Base-by-base conservation (phyloP, 495 filamentous ascomycete species). In the Neurospora sp. region DNA sequence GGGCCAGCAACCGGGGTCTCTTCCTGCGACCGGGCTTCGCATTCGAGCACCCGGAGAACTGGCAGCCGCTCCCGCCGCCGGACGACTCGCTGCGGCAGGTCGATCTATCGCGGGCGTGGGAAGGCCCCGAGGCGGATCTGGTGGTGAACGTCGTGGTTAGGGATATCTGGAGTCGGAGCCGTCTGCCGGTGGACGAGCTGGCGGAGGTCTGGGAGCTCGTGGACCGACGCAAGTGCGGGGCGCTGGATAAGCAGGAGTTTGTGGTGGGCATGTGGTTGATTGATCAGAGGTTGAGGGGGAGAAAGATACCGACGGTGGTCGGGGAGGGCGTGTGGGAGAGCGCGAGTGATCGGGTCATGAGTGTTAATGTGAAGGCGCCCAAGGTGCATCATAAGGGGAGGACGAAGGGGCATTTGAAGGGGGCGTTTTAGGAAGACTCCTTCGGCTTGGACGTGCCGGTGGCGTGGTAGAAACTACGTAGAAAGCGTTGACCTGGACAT, bases 181-280 rank as follows among this genome's bases (percentile, higher is more conserved):
- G 92, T 41, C 84, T 98, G 71, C 88, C 91, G 0, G 74, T 79
- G 20, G 83, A 90, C 74, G 87, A 90, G 76, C 84, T 98, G 48
- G 92, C 89, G 54, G 91, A 93, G 79, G 88, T 97, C 39, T 98
- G 93, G 92, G 88, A 92, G 70, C 85, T 98, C 11, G 95, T 98
- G 20, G 92, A 97, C 81, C 78, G 86, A 3, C 80, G 84, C 14
- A 79, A 85, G 14, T 83, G 85, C 31, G 92, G 92, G 3, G 81
- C 79, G 69, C 81, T 99, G 72, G 86, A 84, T 31, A 89, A 88
- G 78, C 89, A 93, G 46, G 94, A 98, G 86, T 98, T 98, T 81
- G 92, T 98, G 39, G 94, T 98, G 48, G 96, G 96, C 14, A 89
- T 94, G 87, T 99, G 96, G 96, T 84, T 99, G 69, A 89, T 99